These are phyloP conservation scores for Exophiala viscosa DNA, from an alignment of 2,329 filamentous ascomycete species.

Conservation along the genomic window DNA sequence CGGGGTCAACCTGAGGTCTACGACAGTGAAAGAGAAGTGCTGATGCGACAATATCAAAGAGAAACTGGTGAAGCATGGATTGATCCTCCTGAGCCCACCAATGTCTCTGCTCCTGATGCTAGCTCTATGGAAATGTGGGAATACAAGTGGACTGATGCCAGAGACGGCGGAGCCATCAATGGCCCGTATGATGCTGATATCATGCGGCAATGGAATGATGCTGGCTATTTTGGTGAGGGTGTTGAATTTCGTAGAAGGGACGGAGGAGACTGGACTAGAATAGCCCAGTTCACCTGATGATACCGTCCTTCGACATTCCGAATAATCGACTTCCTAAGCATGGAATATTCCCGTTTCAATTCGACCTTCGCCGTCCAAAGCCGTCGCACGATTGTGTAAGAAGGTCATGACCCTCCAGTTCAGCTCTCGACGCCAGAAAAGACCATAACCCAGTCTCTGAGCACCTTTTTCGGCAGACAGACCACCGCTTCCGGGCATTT, in stretches of 20 bases:
- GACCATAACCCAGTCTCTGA: slow-evolving; percentile 50
- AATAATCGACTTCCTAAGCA: slow-evolving; percentile 29
- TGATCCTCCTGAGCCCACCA: slow-evolving; percentile 35
- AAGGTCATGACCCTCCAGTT: slow-evolving; percentile 50
- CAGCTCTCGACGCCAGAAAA: slow-evolving; percentile 60
- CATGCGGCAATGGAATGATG: slow-evolving; percentile 88
- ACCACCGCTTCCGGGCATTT: slow-evolving; percentile 77
- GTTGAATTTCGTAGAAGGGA: slow-evolving; percentile 69
- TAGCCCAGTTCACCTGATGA: slow-evolving; percentile 51
- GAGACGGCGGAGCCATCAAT: slow-evolving; percentile 73
- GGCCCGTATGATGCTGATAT: slow-evolving; percentile 80
- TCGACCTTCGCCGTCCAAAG: slow-evolving; percentile 12
- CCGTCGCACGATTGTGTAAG: slow-evolving; percentile 38
- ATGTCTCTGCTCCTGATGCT: slow-evolving; percentile 30
- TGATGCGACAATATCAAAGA: slow-evolving; percentile 76
- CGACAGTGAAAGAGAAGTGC: slow-evolving; percentile 76
- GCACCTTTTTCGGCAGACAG: slow-evolving; percentile 58
- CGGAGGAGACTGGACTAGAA: slow-evolving; percentile 53
- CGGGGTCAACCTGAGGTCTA: slow-evolving; percentile 88
- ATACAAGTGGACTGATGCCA: slow-evolving; percentile 85
- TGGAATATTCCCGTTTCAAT: slow-evolving; percentile 26
- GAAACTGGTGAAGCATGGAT: slow-evolving; percentile 85
- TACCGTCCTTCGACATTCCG: slow-evolving; percentile 24
- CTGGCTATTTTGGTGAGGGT: slow-evolving; percentile 87
- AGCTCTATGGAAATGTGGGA: slow-evolving; percentile 63